Percentiles rank a stretch among this genome's conserved stretches.
Evolutionary conservation across 495 filamentous ascomycete species (phyloP).

Genomic region (Penicillium ucsense): DNA sequence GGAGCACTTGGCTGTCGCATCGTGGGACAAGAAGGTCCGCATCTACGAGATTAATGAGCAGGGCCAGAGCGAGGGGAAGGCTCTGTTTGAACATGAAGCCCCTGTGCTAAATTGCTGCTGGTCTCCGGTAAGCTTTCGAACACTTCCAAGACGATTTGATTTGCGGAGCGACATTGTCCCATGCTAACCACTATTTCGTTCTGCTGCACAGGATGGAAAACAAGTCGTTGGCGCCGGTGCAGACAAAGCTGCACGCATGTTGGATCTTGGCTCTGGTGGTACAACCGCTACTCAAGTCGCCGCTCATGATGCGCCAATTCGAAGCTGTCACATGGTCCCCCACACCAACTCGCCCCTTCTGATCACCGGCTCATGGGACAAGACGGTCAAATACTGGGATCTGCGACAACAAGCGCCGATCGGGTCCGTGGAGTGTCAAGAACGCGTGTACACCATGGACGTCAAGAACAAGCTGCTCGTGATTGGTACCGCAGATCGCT

Average conservation of each 20-base stretch:
- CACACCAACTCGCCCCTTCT: slow-evolving; percentile 51
- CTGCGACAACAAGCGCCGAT: slow-evolving; percentile 56
- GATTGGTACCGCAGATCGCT: slow-evolving; percentile 75
- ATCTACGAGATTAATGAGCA: slow-evolving; percentile 77
- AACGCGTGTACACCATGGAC: slow-evolving; percentile 84
- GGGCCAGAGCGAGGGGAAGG: slow-evolving; percentile 66
- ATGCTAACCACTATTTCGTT: slow-evolving; percentile 2
- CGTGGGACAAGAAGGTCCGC: slow-evolving; percentile 89
- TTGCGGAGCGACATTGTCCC: not conserved
- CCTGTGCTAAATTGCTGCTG: slow-evolving; percentile 74
- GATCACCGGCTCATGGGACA: slow-evolving; percentile 91
- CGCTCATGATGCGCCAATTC: slow-evolving; percentile 71
- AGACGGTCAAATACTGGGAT: slow-evolving; percentile 95
- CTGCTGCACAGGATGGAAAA: slow-evolving; percentile 45
- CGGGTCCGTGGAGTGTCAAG: slow-evolving; percentile 56
- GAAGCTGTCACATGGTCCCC: slow-evolving; percentile 65
- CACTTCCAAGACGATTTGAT: not conserved
- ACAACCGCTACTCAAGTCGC: slow-evolving; percentile 53
- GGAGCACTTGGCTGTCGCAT: slow-evolving; percentile 75
- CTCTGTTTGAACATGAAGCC: slow-evolving; percentile 64
- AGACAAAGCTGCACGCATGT: slow-evolving; percentile 72
- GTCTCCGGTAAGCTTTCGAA: slow-evolving; percentile 58
- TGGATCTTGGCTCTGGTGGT: slow-evolving; percentile 56
- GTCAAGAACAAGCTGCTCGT: slow-evolving; percentile 69
- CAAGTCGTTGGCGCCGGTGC: slow-evolving; percentile 78